Evolutionary conservation across 2,329 filamentous ascomycete genomes (phyloP), one percentile per base, ranked within the genome.

Genomic region (Parastagonospora nodorum): DNA sequence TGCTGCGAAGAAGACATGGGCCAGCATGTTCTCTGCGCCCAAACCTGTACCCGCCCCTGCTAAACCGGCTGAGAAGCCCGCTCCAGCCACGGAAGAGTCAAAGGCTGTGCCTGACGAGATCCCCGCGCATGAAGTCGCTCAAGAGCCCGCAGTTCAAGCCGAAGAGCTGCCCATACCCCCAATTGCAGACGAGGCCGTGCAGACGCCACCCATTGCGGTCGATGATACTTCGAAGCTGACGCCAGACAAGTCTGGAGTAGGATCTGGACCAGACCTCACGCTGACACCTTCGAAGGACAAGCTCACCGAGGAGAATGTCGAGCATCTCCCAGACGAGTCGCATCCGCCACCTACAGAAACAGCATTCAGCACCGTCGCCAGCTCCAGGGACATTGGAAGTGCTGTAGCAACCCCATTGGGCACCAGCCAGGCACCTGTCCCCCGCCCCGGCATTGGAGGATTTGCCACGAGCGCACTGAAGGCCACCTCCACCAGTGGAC

Each of bases 271-370:
- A 43, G 78, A 82, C 41, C 42, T 63, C 15, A 58, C 58, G 12
- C 75, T 93, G 39, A 82, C 83, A 41, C 88, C 89, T 12, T 84
- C 90, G 19, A 88, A 89, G 75, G 90, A 92, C 72, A 86, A 92
- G 67, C 83, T 97, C 60, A 97, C 93, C 27, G 87, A 93, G 77
- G 88, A 87, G 64, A 97, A 97, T 75, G 88, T 97, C 50, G 92
- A 96, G 73, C 90, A 93, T 76, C 82, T 97, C 63, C 88, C 87
- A 59, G 92, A 97, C 76, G 83, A 82, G 48, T 96, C 93, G 37
- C 79, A 85, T 50, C 89, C 90, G 35, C 84, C 88, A 15, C 83
- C 87, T 40, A 93, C 90, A 46, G 88, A 87, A 60, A 97, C 93
- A 40, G 89, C 86, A 58, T 91, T 90, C 58, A 97, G 92, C 82